Evolutionary conservation across 2,329 filamentous ascomycete species (phyloP), one percentile per base, ranked within the genome.

Genomic region (Zalaria obscura): DNA sequence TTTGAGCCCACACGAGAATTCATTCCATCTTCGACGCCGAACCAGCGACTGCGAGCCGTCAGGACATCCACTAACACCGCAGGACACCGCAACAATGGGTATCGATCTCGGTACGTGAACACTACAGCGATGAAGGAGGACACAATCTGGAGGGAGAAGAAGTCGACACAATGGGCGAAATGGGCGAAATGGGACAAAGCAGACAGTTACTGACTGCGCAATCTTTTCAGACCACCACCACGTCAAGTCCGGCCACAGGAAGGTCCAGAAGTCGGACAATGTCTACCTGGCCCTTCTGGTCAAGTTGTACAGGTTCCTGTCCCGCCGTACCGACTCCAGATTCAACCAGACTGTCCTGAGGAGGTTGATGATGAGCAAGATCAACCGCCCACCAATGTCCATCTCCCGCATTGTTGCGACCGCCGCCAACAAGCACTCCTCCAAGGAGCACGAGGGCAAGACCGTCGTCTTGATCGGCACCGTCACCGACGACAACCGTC

Each of bases 271-370:
- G 83, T 93, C 55, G 51, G 56, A 59, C 45, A 61, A 62, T 53
- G 56, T 56, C 38, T 61, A 60, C 52, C 47, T 55, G 27, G 44
- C 44, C 78, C 79, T 95, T 66, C 75, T 96, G 66, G 88, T 95
- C 70, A 95, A 95, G 82, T 49, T 44, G 37, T 57, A 54, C 49
- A 49, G 38, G 36, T 58, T 60, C 52, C 51, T 58, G 43, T 45
- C 52, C 52, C 56, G 56, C 72, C 88, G 91, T 65, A 98, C 91
- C 65, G 91, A 96, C 68, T 78, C 86, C 53, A 78, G 77, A 72
- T 98, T 98, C 84, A 98, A 98, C 83, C 93, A 94, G 77, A 84
- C 91, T 61, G 79, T 98, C 64, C 84, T 98, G 61, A 87, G 89
- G 67, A 85, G 91, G 62, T 83, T 98, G 49, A 94, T 94, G 66